Conservation (phyloP, 768 basidiomycete genomes). For the Mycena latifolia region DNA sequence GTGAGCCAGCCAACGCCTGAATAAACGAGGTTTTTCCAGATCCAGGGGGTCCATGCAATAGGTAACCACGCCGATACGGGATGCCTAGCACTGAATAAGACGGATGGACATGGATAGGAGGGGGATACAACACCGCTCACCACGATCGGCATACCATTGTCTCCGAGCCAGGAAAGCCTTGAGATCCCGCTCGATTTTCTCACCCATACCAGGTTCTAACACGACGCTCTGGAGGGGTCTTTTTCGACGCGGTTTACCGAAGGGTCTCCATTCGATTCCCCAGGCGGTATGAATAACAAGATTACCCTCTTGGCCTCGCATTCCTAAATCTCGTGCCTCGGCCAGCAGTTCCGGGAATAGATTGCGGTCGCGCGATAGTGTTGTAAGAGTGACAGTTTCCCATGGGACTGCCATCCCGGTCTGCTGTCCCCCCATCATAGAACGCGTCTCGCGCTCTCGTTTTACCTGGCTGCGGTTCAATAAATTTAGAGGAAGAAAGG, state of each 20-base stretch:
- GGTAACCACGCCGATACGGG: constrained; percentile 95
- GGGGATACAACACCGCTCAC: too few relatives aligned
- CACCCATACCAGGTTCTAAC: constrained; percentile 83
- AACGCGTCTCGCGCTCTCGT: constrained; percentile 93
- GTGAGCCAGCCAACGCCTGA: constrained; percentile 92
- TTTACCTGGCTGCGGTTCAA: constrained; percentile 72
- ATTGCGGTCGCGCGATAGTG: constrained; percentile 86
- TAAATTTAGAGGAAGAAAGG: constrained; percentile 14
- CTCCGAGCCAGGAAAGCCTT: constrained; percentile 85
- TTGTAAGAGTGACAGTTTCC: constrained; percentile 96
- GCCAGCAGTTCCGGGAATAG: constrained; percentile 85
- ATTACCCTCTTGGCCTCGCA: constrained; percentile 90
- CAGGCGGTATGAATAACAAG: constrained; percentile 97
- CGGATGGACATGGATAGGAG: neutral
- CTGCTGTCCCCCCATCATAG: constrained; percentile 84
- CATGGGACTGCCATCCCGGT: constrained; percentile 71
- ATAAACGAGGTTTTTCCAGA: constrained; percentile 99
- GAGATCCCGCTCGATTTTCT: constrained; percentile 86
- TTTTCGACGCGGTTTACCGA: constrained; percentile 91
- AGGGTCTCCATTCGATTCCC: constrained; percentile 96
- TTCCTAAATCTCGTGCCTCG: constrained; percentile 92
- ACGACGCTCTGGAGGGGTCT: constrained; percentile 92
- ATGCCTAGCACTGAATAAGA: constrained; percentile 71
- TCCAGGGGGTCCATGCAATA: constrained; percentile 96
- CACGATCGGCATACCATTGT: constrained; percentile 97